phyloP scores from a whole-genome alignment of 1,139 yeast species.

The Williopsis jadinii region DNA sequence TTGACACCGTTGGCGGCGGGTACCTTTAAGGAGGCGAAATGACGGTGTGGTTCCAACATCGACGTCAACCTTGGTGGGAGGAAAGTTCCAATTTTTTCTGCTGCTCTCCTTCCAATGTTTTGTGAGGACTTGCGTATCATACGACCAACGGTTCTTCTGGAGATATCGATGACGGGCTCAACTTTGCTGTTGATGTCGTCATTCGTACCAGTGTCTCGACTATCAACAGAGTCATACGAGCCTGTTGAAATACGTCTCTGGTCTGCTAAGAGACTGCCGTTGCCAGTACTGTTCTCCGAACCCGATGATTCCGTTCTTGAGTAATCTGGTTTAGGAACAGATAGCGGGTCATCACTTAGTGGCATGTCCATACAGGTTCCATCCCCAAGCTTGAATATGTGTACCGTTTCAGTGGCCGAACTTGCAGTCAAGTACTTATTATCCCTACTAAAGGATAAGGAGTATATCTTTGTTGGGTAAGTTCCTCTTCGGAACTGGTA shows the following conservation, averaged over 20 bases:
- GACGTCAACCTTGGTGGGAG: constrained; percentile 81
- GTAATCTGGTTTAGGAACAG: constrained; percentile 12
- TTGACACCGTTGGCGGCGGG: constrained; percentile 60
- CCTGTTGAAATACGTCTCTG: constrained; percentile 25
- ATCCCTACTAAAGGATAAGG: constrained; percentile 72
- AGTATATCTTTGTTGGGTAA: constrained; percentile 83
- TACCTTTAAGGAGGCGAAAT: constrained; percentile 86
- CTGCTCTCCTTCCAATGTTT: constrained; percentile 59
- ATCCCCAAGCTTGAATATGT: constrained; percentile 64
- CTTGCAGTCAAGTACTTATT: constrained; percentile 75
- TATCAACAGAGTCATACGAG: constrained; percentile 27
- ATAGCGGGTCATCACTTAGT: neutral
- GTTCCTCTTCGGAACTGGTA: constrained; percentile 94
- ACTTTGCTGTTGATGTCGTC: constrained; percentile 21
- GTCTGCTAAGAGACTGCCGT: neutral
- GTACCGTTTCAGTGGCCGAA: constrained; percentile 90
- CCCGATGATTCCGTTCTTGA: constrained; percentile 25
- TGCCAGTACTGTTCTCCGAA: constrained; percentile 4
- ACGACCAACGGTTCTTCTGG: constrained; percentile 65
- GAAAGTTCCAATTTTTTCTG: constrained; percentile 82
- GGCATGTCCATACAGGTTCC: constrained; percentile 4
- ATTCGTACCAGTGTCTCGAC: constrained; percentile 26
- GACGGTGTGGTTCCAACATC: constrained; percentile 85
- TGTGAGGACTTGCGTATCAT: constrained; percentile 53
- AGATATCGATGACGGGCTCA: constrained; percentile 62